Evolutionary conservation across 139 green algal species (phyloP).

Genomic region (Pseudopediastrum boryanum): DNA sequence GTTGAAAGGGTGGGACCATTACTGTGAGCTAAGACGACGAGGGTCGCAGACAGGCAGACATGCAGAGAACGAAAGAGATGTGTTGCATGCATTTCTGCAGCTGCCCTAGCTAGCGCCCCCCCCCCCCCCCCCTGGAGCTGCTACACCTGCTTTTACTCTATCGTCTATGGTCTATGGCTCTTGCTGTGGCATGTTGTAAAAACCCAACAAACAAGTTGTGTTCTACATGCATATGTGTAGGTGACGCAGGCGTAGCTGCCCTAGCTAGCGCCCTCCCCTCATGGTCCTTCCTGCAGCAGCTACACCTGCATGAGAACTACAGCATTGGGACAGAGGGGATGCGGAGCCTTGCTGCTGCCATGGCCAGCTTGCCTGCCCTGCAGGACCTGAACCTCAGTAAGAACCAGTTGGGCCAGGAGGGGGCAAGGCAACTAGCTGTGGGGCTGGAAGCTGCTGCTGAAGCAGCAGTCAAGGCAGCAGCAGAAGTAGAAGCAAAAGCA

Average conservation of each 20-base stretch:
- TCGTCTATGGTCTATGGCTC: no score
- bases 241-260: constrained; percentile 11
- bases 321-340: constrained; percentile 21
- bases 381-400: constrained; percentile 14
- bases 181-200: no score
- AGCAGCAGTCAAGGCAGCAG: constrained; percentile 4
- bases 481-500: neutral
- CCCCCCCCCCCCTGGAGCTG: no score
- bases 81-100: no score
- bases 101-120: no score
- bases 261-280: constrained; percentile 1
- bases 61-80: no score
- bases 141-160: no score
- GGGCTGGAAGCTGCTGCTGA: constrained; percentile 23
- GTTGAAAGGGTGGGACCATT: no score
- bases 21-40: no score
- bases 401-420: constrained; percentile 13
- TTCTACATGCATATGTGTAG: no score
- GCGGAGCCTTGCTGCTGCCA: constrained; percentile 1
- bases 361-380: neutral
- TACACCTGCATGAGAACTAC: constrained; percentile 31
- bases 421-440: constrained; percentile 6
- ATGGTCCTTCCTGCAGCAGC: neutral
- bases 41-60: no score
- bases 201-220: no score